Evolutionary conservation across 768 basidiomycete species (phyloP), one percentile per base, ranked within the genome.

Genomic region (Suillus subalutaceus): DNA sequence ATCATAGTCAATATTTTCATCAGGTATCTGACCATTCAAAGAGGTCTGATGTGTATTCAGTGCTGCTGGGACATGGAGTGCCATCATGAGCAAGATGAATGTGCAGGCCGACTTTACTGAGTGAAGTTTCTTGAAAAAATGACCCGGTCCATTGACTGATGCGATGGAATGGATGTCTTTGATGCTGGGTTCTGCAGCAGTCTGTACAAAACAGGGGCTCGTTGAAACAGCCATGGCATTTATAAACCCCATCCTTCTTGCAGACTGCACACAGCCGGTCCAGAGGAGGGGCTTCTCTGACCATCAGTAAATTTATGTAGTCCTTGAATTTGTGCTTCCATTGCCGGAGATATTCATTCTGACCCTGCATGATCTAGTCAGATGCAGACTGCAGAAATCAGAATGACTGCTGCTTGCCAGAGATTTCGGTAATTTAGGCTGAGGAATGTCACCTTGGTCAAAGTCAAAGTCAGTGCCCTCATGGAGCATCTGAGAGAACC

Each of bases 11-110:
- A 56, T 35, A 56, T 56, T 35, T 20, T 56, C 53, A 35, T 56
- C 32, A n/a, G 5, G 53, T 56, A 35, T 56, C 53, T 56, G 53
- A 56, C 53, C 32, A 56, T 56, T 56, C 18, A 56, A 56, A 35
- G 18, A 56, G 4, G 18, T 56, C 53, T 20, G 53, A 56, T 35
- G 18, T 10, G 18, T 56, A 56, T 20, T 56, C 32, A 8, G 32
- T 56, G 43, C 43, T 43, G 53, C 32, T 35, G 30, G 53, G 53
- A 32, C 32, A 56, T 55, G 53, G 53, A 32, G 32, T 32, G 30
- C 53, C 30, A 18, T 32, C 18, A 20, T 55, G 53, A 55, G 53
- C 20, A 10, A 56, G 53, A 18, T 52, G 50, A 52, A 52, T 52
- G 23, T 26, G 50, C 23, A 52, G 50, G 26, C 23, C 1, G 6